Evolutionary conservation across 2,329 filamentous ascomycete genomes (phyloP).

Genomic region (Alternaria solani): DNA sequence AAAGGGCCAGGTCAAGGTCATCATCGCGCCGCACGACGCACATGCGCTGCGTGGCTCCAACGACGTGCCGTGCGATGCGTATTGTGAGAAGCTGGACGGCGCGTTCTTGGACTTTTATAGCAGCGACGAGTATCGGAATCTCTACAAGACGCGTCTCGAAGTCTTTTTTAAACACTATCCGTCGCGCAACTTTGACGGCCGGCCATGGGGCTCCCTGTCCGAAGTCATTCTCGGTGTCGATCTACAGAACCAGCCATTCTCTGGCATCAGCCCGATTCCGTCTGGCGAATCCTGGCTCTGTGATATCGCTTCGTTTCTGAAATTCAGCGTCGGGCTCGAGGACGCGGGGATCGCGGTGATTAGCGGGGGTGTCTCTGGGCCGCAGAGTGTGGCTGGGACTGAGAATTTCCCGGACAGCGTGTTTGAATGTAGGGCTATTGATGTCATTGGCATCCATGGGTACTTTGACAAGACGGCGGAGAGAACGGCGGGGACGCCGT

Average conservation of each 20-base stretch:
- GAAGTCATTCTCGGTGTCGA: conserved; percentile 48
- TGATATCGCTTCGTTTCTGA: conserved; percentile 44
- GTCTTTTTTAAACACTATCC: conserved; percentile 48
- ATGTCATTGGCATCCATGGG: conserved; percentile 48
- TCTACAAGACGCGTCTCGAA: conserved; percentile 44
- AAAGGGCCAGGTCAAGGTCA: conserved; percentile 47
- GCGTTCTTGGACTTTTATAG: conserved; percentile 50
- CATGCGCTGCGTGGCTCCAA: conserved; percentile 44
- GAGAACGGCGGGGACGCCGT: conserved; percentile 42
- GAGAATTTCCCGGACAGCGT: conserved; percentile 46
- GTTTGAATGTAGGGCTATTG: conserved; percentile 43
- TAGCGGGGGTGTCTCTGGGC: conserved; percentile 46
- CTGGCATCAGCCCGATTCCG: conserved; percentile 46
- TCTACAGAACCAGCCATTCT: conserved; percentile 47
- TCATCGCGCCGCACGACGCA: conserved; percentile 47
- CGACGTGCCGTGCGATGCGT: conserved; percentile 45
- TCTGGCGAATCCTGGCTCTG: conserved; percentile 48
- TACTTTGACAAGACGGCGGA: conserved; percentile 36
- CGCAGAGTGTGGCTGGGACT: conserved; percentile 31
- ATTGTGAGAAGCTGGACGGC: conserved; percentile 41
- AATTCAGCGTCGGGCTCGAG: conserved; percentile 39
- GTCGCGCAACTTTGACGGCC: conserved; percentile 44
- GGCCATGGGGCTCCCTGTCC: conserved; percentile 40
- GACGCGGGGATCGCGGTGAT: conserved; percentile 45
- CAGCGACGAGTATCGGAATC: conserved; percentile 32